Base-by-base conservation (phyloP, 768 basidiomycete species). In the Suillus plorans region DNA sequence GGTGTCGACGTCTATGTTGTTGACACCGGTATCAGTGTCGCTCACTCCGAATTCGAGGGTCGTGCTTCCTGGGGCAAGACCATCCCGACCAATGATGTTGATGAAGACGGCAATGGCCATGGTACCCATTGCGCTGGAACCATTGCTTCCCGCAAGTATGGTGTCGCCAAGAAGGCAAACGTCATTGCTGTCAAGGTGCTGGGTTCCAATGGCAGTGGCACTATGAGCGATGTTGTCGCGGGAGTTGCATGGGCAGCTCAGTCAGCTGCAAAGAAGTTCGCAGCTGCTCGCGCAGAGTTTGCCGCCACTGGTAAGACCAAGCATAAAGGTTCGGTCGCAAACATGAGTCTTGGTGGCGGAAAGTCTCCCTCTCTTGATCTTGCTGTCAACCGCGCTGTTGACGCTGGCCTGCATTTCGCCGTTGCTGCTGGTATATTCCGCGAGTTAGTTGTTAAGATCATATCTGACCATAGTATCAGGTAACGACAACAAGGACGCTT, bases 281-380 rank as follows among this genome's bases (percentile, higher is more conserved):
- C 70, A n/a, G 82, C 82, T 18, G 91, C 94, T 20, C 80, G 78
- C 9, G 83, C 84, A 13, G 93, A 96, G 74, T 74, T 84, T 66
- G 84, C 80, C 61, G 82, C 84, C 37, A 94, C 92, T 22, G 91
- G 93, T 62, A 89, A 85, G 80, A 91, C 90, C 62, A 79, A 79
- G 52, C 92, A 97, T 85, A 96, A 95, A 81, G 97, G 97, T 28
- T 95, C 94, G 20, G 95, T 96, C 61, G 93, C 90, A 59, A 97
- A 97, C 84, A 97, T 99, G 97, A 92, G 90, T 75, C 89, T 99
- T 61, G 97, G 97, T 67, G 97, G 97, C 71, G 94, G 94, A 65
- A 97, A 96, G 81, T 94, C 92, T 6, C 84, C 80, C 25, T 85
- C 92, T 41, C 84, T 99, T 60, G 95, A 99, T 67, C 82, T 84